Evolutionary conservation across 176 grass and related monocot species (phyloP), one percentile per base, ranked within the genome.

Genomic region (Cymbopogon citratus): DNA sequence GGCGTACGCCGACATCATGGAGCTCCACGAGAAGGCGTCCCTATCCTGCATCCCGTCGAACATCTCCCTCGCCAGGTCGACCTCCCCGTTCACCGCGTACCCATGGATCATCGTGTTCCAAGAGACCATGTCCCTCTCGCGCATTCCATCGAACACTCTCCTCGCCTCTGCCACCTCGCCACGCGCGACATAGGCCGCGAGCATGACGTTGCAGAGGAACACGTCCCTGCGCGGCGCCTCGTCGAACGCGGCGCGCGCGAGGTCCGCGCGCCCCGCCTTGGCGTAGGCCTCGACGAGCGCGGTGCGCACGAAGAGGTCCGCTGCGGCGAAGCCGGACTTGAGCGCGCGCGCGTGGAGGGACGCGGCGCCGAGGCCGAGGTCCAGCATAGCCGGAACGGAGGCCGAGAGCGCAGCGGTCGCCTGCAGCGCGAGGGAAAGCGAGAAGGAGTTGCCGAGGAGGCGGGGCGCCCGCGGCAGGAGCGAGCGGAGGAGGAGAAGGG

Each of bases 41-140:
- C 57, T 87, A 15, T 78, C 65, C 9, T 5, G n/a, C 25, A 75
- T 87, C 26, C 65, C 54, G 0, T 94, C 87, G 33, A 94, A 94
- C 31, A 94, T 77, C 68, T 89, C 89, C 59, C 78, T 82, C 62
- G 92, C 89, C 69, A 79, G 69, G 25, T 15, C 3, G n/a, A 89
- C 73, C 2, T 89, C 75, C 15, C 85, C 89, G 0, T 31, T 87
- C 27, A 69, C 63, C 14, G 89, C 71, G 18, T 94, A 90, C 21
- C 92, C 92, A 39, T 87, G 87, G 77, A 94, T 87, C 89, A 94
- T 85, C 25, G 92, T 94, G 80, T 94, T 94, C 92, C 89, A 91
- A 12, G 92, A 87, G 34, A 87, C 89, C 45, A 90, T 40, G 49
- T 91, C 92, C 71, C 87, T 86, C 0, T 40, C 63, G 21, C 62